phyloP scores from a whole-genome alignment of 495 filamentous ascomycete genomes.

The Penicillium coffeae region DNA sequence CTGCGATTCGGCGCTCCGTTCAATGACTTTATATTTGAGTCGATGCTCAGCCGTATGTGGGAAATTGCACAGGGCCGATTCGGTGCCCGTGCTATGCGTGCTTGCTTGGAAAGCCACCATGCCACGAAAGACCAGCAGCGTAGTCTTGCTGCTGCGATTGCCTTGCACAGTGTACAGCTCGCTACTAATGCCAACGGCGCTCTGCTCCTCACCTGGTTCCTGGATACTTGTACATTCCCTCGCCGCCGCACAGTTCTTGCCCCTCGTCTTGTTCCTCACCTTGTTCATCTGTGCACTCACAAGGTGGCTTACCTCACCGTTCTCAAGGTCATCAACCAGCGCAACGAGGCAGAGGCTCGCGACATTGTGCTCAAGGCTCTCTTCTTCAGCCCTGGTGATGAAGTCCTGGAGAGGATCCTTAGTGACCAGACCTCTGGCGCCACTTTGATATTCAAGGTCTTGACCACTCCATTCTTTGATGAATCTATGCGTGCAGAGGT shows the following conservation, averaged over 20 bases:
- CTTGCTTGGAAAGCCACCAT: constrained; percentile 94
- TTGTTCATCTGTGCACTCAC: constrained; percentile 97
- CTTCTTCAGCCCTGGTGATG: constrained; percentile 89
- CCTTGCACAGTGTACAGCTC: constrained; percentile 91
- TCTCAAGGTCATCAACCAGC: constrained; percentile 97
- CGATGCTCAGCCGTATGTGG: constrained; percentile 94
- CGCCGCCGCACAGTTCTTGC: constrained; percentile 87
- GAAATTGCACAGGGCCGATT: constrained; percentile 90
- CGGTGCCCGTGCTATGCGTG: constrained; percentile 92
- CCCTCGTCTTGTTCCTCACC: constrained; percentile 85
- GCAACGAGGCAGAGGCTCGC: constrained; percentile 89
- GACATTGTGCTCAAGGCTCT: constrained; percentile 87
- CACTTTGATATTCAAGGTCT: constrained; percentile 94
- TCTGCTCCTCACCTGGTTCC: constrained; percentile 91
- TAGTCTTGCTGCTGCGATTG: constrained; percentile 90
- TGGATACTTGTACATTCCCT: constrained; percentile 96
- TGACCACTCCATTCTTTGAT: constrained; percentile 97
- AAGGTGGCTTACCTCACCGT: constrained; percentile 98
- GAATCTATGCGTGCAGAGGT: constrained; percentile 84
- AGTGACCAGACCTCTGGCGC: constrained; percentile 89
- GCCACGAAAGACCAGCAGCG: constrained; percentile 92
- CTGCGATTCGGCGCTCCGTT: constrained; percentile 82
- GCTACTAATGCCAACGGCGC: constrained; percentile 96
- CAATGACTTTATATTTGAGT: constrained; percentile 97
- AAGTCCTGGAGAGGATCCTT: constrained; percentile 84